Base-by-base conservation (phyloP, 2,329 filamentous ascomycete species). In the Aureobasidium sp. region DNA sequence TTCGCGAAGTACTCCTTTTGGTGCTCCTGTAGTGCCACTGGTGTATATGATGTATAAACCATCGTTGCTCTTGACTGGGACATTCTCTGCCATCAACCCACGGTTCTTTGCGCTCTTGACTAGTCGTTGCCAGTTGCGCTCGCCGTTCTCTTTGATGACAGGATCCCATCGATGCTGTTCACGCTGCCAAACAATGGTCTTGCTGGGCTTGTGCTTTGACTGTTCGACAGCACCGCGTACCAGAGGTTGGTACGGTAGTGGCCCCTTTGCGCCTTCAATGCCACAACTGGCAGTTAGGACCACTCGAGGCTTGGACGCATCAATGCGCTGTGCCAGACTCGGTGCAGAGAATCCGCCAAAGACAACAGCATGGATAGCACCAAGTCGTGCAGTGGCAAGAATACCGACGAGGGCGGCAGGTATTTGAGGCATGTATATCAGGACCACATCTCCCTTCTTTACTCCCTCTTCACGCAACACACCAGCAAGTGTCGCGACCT, bases 351-450 rank as follows among this genome's bases (percentile, higher is more conserved):
- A 97, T 0, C 93, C 92, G 45, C 93, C 93, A 74, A 97, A 97
- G 3, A 97, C 93, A 5, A 96, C 90, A 3, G 90, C 86, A 71
- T 97, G 93, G 58, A 97, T 85, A 17, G 91, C 93, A 12, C 92
- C 93, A 0, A 97, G 79, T 11, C 91, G 85, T 64, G 85, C 85
- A 63, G 89, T 84, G 27, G 93, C 91, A 4, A 97, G 83, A 66
- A 94, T 91, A 11, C 89, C 92, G 64, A 95, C 85, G n/a, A 96
- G 73, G 1, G 91, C 89, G 0, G 90, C 87, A 0, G 93, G 92
- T 47, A 97, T 90, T 92, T 97, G 97, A 60, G 92, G 92, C 92
- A 97, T 96, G 74, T 97, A 97, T 31, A 97, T 83, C 65, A 97
- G 81, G 6, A 97, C 90, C 0, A 94, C 88, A 76, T 97, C 90